Evolutionary conservation across 371 early-diverging fungal species (phyloP), one percentile per base, ranked within the genome.

Genomic region (Lichtheimia hyalospora): DNA sequence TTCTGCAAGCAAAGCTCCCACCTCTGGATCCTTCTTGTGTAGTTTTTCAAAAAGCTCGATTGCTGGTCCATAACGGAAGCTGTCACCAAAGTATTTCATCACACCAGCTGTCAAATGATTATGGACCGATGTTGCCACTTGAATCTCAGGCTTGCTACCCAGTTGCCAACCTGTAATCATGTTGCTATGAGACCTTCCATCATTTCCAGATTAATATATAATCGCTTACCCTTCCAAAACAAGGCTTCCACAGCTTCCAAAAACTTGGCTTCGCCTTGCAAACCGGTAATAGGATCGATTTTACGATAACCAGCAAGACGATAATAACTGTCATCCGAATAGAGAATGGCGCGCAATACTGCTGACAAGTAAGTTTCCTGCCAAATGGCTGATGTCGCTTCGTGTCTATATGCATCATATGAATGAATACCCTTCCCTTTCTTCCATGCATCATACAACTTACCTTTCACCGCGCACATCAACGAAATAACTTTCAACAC

Each of bases 101-200:
- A 96, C 76, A 21, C 91, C 94, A 43, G 90, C 86, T 1, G 86
- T 84, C 54, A 97, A 68, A 63, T 92, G 91, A 66, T 97, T 97
- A 62, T 87, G 86, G 44, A 91, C 88, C 16, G 84, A 79, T 10
- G 96, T 94, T 3, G 96, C 93, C 23, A 92, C 86, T 67, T 96
- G 97, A 50, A 94, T 90, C 62, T 94, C 94, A 10, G 95, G 89
- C 34, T 88, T 90, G 48, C 93, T 91, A n/a, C 98, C 98, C n/a
- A 97, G 82, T 66, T 91, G 90, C 94, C 94, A 95, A 27, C 94
- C 89, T 83, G 68, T 4, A 27, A 34, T 39, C 6, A 18, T 55
- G 7, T 13, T 15, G 20, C 1, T 14, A 24, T 51, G 24, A 57
- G 44, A 14, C 24, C 16, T 50, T 15, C 34, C 2, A 24, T 14